These are phyloP conservation scores for Mrakia gelida DNA, from an alignment of 768 basidiomycete genomes.

Conservation along the genomic window DNA sequence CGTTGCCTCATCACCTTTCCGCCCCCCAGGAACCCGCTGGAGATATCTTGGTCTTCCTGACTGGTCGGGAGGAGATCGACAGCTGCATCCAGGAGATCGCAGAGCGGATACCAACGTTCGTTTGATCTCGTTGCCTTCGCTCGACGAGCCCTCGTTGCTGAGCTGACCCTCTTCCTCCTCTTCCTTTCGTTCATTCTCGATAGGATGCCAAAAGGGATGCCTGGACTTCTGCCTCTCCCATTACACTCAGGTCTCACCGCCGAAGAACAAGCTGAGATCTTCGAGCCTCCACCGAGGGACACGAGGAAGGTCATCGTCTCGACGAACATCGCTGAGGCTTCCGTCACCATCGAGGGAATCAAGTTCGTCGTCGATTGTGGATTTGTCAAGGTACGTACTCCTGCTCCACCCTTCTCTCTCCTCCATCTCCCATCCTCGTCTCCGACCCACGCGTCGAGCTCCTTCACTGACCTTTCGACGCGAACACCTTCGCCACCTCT, in stretches of 20 bases:
- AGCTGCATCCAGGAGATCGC: slow-evolving; percentile 72
- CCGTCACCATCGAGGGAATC: slow-evolving; percentile 93
- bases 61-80: slow-evolving; percentile 95
- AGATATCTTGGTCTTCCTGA: slow-evolving; percentile 89
- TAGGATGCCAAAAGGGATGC: slow-evolving; percentile 51
- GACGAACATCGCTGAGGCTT: slow-evolving; percentile 97
- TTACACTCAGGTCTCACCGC: slow-evolving; percentile 84
- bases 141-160: neutral
- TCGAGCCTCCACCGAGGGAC: slow-evolving; percentile 68
- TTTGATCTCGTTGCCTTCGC: slow-evolving; percentile 23
- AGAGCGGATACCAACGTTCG: slow-evolving; percentile 70
- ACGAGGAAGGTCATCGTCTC: slow-evolving; percentile 83
- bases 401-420: too few relatives aligned
- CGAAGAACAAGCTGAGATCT: slow-evolving; percentile 81
- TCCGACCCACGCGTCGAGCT: too few relatives aligned
- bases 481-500: neutral
- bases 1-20: neutral
- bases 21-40: slow-evolving; percentile 65
- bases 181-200: slow-evolving; percentile 44
- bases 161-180: neutral
- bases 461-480: too few relatives aligned
- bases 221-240: slow-evolving; percentile 63
- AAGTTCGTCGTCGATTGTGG: slow-evolving; percentile 91
- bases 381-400: slow-evolving; percentile 73
- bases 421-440: too few relatives aligned